phyloP scores from a whole-genome alignment of 306 rosid genomes.

The Casuarina glauca region DNA sequence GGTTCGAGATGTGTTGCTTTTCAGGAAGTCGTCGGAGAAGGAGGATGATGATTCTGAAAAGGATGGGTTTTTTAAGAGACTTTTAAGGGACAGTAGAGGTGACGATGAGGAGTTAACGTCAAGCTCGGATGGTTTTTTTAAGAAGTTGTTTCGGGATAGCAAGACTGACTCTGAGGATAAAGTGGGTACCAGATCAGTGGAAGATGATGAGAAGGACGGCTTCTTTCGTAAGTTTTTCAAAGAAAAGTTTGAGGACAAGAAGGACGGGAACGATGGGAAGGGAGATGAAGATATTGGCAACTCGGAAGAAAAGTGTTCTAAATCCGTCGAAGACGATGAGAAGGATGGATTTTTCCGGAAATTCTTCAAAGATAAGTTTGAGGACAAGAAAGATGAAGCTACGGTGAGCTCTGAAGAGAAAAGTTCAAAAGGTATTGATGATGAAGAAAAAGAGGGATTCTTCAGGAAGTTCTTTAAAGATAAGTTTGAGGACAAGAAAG shows the following conservation, averaged over 20 bases:
- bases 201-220: constrained; percentile 84
- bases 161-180: constrained; percentile 73
- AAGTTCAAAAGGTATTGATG: constrained; percentile 56
- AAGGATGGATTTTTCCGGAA: constrained; percentile 84
- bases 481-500: constrained; percentile 79
- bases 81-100: constrained; percentile 76
- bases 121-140: constrained; percentile 85
- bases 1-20: constrained; percentile 68
- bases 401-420: constrained; percentile 51
- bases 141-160: constrained; percentile 84
- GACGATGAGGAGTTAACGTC: constrained; percentile 76
- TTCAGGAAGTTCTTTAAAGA: constrained; percentile 71
- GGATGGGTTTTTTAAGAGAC: constrained; percentile 81
- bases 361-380: constrained; percentile 72
- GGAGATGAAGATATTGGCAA: constrained; percentile 46
- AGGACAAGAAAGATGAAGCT: constrained; percentile 72
- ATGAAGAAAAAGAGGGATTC: constrained; percentile 90
- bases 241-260: constrained; percentile 80
- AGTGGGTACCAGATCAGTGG: constrained; percentile 39
- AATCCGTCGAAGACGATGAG: constrained; percentile 72
- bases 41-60: constrained; percentile 72
- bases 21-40: constrained; percentile 78
- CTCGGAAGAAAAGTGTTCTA: constrained; percentile 61
- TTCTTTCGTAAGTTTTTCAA: constrained; percentile 73
- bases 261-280: constrained; percentile 47